A percentile compares a stretch with the other conserved stretches of the same genome.
Conservation (phyloP, 2,329 filamentous ascomycete species). For the Exophiala sp. region DNA sequence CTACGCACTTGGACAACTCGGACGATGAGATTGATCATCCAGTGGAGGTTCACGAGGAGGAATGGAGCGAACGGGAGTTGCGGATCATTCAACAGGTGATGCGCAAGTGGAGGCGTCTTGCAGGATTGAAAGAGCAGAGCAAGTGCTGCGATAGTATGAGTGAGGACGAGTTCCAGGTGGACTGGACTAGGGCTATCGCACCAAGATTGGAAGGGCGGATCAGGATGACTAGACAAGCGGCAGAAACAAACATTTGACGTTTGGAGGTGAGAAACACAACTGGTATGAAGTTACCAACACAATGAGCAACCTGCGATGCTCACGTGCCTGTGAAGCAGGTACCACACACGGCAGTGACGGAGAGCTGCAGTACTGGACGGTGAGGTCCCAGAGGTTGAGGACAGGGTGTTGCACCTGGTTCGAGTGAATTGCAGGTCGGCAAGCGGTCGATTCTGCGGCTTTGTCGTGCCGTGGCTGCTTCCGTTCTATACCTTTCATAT, state of each 20-base stretch:
- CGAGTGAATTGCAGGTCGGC: too few relatives aligned
- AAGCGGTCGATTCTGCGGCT: too few relatives aligned
- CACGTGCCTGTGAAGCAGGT: too few relatives aligned
- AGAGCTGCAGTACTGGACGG: too few relatives aligned
- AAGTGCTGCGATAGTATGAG: conserved; percentile 23
- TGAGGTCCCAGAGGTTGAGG: too few relatives aligned
- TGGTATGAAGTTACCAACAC: too few relatives aligned
- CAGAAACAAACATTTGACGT: not conserved
- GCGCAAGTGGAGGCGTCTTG: conserved; percentile 27
- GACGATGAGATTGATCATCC: conserved; percentile 43
- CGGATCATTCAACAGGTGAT: conserved; percentile 25
- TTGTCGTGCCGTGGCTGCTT: too few relatives aligned
- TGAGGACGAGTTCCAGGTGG: conserved; percentile 26
- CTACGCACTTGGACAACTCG: conserved; percentile 41
- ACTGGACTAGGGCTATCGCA: conserved; percentile 57
- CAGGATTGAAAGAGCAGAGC: conserved; percentile 19
- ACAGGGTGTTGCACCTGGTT: too few relatives aligned
- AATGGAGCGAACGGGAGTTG: conserved; percentile 27
- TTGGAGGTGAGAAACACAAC: too few relatives aligned
- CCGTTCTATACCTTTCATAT: too few relatives aligned
- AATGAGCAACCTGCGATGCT: too few relatives aligned
- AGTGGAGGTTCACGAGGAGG: conserved; percentile 1
- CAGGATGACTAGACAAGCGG: conserved; percentile 16
- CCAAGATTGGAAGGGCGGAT: conserved; percentile 77
- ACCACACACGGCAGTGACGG: too few relatives aligned